phyloP scores from a whole-genome alignment of 257 asterid genomes.

The Przewalskia tangutica region DNA sequence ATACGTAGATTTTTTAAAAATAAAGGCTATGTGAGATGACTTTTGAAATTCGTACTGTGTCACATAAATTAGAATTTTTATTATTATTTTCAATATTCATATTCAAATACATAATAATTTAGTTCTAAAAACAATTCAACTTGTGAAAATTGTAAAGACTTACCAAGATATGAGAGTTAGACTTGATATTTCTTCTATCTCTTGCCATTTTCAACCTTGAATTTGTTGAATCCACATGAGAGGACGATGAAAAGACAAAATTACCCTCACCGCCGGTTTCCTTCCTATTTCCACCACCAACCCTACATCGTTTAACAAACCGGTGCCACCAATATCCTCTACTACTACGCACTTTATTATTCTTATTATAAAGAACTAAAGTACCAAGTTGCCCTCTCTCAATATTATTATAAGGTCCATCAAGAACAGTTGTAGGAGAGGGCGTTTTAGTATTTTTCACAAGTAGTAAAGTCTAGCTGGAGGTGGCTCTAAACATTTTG shows the following conservation, averaged over 20 bases:
- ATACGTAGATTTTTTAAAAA: too few relatives aligned
- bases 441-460: constrained; percentile 29
- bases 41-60: too few relatives aligned
- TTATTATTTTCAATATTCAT: too few relatives aligned
- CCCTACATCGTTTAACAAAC: constrained; percentile 9
- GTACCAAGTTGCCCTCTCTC: constrained; percentile 11
- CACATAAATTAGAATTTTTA: too few relatives aligned
- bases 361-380: constrained; percentile 11
- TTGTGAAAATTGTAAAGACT: too few relatives aligned
- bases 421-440: constrained; percentile 56
- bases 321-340: constrained; percentile 22
- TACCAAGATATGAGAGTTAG: too few relatives aligned
- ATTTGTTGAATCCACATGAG: too few relatives aligned
- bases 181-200: too few relatives aligned
- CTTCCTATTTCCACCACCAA: not conserved
- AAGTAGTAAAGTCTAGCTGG: constrained; percentile 22
- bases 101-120: too few relatives aligned
- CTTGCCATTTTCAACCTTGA: too few relatives aligned
- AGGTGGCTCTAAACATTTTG: constrained; percentile 47
- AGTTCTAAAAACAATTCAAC: too few relatives aligned
- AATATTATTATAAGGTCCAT: constrained; percentile 39
- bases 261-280: not conserved
- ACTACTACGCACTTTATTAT: constrained; percentile 6
- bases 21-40: too few relatives aligned
- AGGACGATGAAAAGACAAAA: not conserved